phyloP scores from a whole-genome alignment of 2,329 filamentous ascomycete genomes.

The Neodidymelliopsis sp. region DNA sequence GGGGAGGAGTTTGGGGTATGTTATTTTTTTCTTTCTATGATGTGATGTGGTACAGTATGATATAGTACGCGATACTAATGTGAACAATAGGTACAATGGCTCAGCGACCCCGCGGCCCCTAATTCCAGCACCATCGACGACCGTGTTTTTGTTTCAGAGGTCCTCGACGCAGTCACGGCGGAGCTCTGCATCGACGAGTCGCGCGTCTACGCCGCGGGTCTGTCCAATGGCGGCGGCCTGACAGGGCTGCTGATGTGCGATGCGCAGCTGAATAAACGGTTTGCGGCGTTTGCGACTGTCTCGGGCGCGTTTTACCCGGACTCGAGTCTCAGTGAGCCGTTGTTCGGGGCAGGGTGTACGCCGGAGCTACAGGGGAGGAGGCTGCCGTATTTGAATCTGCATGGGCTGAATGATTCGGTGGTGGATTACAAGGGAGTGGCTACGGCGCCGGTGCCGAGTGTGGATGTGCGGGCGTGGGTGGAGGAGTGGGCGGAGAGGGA shows the following conservation, averaged over 20 bases:
- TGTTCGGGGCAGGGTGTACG: conserved; percentile 26
- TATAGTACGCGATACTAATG: conserved; percentile 1
- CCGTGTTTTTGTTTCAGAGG: conserved; percentile 52
- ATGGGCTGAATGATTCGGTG: conserved; percentile 30
- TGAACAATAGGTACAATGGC: conserved; percentile 44
- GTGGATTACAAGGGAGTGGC: conserved; percentile 35
- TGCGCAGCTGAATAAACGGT: conserved; percentile 44
- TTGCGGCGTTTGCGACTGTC: conserved; percentile 59
- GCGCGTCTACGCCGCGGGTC: conserved; percentile 56
- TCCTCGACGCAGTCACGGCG: conserved; percentile 48
- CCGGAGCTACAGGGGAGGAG: conserved; percentile 8
- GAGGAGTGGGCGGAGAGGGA: conserved; percentile 18
- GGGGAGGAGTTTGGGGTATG: conserved; percentile 28
- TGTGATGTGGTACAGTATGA: no score
- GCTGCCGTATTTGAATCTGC: conserved; percentile 30
- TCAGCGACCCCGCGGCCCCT: conserved; percentile 50
- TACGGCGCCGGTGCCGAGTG: conserved; percentile 19
- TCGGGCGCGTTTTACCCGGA: conserved; percentile 54
- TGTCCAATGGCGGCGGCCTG: conserved; percentile 63
- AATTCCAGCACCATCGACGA: conserved; percentile 49
- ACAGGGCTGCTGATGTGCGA: conserved; percentile 57
- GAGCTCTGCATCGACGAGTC: conserved; percentile 54
- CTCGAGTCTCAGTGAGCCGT: conserved; percentile 20
- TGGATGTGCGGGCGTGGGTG: conserved; percentile 26
- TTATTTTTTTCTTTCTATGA: neutral